Percentiles rank a stretch among this genome's conserved stretches.
These are phyloP conservation scores for Lojkania enalia DNA, from an alignment of 2,329 filamentous ascomycete species.

Conservation along the genomic window DNA sequence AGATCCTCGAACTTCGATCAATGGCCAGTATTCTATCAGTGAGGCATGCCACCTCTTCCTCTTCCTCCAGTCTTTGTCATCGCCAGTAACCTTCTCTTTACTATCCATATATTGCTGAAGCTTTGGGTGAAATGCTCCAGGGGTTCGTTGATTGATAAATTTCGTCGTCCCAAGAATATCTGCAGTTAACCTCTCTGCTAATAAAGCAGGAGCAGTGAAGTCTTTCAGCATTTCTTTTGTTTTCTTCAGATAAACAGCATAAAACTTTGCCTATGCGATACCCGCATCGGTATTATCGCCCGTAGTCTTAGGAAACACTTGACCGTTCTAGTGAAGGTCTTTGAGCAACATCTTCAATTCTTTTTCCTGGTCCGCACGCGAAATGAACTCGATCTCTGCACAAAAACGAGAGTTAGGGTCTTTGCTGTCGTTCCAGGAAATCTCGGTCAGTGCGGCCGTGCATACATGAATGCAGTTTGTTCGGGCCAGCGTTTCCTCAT, in stretches of 20 bases:
- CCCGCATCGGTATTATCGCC: slow-evolving; percentile 54
- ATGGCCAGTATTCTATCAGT: slow-evolving; percentile 52
- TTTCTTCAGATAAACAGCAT: slow-evolving; percentile 52
- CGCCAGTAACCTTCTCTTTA: slow-evolving; percentile 52
- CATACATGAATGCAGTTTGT: slow-evolving; percentile 65
- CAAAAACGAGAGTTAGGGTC: slow-evolving; percentile 50
- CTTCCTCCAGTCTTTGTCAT: slow-evolving; percentile 34
- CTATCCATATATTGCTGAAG: slow-evolving; percentile 60
- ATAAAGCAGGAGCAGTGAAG: slow-evolving; percentile 47
- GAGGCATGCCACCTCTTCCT: slow-evolving; percentile 30
- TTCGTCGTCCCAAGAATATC: slow-evolving; percentile 53
- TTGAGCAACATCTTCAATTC: slow-evolving; percentile 56
- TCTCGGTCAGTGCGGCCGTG: slow-evolving; percentile 64
- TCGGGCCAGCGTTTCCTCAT: slow-evolving; percentile 61
- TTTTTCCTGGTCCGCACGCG: slow-evolving; percentile 54
- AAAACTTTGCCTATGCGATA: slow-evolving; percentile 56
- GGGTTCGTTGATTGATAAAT: slow-evolving; percentile 43
- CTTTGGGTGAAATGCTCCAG: slow-evolving; percentile 49
- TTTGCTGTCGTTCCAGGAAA: slow-evolving; percentile 58
- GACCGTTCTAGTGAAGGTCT: slow-evolving; percentile 52
- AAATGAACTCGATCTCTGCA: slow-evolving; percentile 63
- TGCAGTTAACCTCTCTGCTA: slow-evolving; percentile 46
- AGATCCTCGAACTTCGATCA: slow-evolving; percentile 60
- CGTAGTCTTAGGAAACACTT: slow-evolving; percentile 40
- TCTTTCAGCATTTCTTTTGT: slow-evolving; percentile 46